Evolutionary conservation across 2,329 filamentous ascomycete genomes (phyloP).

Genomic region (Periconia sp.): DNA sequence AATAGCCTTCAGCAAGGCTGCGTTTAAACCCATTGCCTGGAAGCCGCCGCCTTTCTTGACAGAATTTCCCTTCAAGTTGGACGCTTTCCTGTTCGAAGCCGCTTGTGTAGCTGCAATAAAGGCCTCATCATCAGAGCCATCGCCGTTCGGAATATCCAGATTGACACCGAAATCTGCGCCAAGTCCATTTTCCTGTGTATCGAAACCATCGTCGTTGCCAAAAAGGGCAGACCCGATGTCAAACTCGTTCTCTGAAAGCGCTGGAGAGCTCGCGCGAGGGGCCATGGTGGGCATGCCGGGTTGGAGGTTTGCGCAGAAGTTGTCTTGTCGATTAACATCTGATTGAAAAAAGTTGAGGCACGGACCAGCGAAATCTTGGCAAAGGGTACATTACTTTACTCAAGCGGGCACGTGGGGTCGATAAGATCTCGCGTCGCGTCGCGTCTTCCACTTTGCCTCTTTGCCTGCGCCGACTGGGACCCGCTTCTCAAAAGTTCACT

Average conservation of each 20-base stretch:
- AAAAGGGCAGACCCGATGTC: slow-evolving; percentile 84
- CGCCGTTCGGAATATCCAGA: slow-evolving; percentile 50
- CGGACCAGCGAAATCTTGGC: slow-evolving; percentile 31
- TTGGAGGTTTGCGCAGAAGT: background rate
- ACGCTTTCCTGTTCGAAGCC: slow-evolving; percentile 81
- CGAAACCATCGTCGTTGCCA: slow-evolving; percentile 55
- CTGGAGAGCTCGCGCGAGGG: slow-evolving; percentile 74
- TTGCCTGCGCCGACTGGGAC: background rate
- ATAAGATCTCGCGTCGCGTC: slow-evolving; percentile 20
- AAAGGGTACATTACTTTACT: slow-evolving; percentile 16
- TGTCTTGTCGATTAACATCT: background rate
- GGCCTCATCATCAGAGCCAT: slow-evolving; percentile 69
- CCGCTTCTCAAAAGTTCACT: background rate
- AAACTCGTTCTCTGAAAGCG: slow-evolving; percentile 84
- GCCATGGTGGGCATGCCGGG: slow-evolving; percentile 58
- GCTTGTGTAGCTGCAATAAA: slow-evolving; percentile 90
- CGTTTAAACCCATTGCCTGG: slow-evolving; percentile 88
- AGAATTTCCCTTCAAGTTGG: slow-evolving; percentile 79
- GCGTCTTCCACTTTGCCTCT: slow-evolving; percentile 27
- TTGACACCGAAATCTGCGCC: slow-evolving; percentile 40
- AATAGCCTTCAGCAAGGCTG: slow-evolving; percentile 85
- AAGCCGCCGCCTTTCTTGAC: slow-evolving; percentile 97
- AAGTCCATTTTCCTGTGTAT: slow-evolving; percentile 44
- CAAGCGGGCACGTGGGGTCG: slow-evolving; percentile 26
- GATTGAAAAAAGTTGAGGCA: slow-evolving; percentile 26